Evolutionary conservation across 2,329 filamentous ascomycete genomes (phyloP).

Genomic region (Sphaerostilbella broomeana): DNA sequence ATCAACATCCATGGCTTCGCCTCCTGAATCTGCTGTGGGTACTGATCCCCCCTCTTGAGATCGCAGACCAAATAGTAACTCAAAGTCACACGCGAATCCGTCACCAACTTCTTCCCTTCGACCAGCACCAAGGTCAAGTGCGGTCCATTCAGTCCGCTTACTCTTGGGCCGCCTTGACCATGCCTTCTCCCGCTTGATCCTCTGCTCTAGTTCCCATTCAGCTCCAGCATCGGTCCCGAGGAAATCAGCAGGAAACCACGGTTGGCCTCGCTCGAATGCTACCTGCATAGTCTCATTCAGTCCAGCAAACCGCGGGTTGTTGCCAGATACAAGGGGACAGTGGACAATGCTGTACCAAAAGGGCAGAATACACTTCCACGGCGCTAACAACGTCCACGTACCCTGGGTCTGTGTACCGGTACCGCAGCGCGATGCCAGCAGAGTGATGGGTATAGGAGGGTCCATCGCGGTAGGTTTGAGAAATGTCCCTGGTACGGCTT

Average conservation of each 20-base stretch:
- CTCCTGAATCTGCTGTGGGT: constrained; percentile 16
- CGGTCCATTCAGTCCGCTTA: constrained; percentile 69
- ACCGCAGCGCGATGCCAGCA: constrained; percentile 54
- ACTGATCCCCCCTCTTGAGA: constrained; percentile 10
- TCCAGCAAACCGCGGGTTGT: constrained; percentile 77
- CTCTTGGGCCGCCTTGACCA: constrained; percentile 78
- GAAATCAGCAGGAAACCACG: constrained; percentile 84
- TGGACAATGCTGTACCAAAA: constrained; percentile 85
- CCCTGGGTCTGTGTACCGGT: constrained; percentile 49
- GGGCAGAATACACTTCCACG: constrained; percentile 81
- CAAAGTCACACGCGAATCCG: constrained; percentile 81
- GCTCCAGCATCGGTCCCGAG: constrained; percentile 73
- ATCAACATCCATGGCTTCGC: constrained; percentile 30
- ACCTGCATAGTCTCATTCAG: constrained; percentile 74
- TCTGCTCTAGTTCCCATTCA: constrained; percentile 65
- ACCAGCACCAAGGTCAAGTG: constrained; percentile 64
- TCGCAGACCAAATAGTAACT: constrained; percentile 48
- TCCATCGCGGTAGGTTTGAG: constrained; percentile 55
- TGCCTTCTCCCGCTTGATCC: constrained; percentile 63
- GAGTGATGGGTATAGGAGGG: constrained; percentile 68
- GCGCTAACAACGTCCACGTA: constrained; percentile 76
- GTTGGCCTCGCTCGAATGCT: constrained; percentile 66
- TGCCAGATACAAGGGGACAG: constrained; percentile 70
- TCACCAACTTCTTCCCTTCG: constrained; percentile 76
- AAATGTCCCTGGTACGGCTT: constrained; percentile 54